These are phyloP conservation scores for Phanerochaete sordida DNA, from an alignment of 768 basidiomycete species.

Conservation along the genomic window DNA sequence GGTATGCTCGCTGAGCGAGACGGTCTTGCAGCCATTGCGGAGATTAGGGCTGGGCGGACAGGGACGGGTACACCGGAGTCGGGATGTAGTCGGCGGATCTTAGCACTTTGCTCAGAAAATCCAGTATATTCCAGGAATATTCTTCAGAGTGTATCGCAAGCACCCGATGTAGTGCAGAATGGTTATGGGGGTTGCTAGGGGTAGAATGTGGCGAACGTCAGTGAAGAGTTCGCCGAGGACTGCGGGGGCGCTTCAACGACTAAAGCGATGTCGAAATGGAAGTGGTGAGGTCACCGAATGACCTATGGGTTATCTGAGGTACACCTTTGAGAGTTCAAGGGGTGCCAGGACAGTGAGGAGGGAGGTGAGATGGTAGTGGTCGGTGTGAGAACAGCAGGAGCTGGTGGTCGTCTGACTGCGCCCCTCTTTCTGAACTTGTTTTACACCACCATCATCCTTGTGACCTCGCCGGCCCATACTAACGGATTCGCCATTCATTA, in stretches of 20 bases:
- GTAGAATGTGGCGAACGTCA: not conserved
- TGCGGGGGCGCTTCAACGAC: not conserved
- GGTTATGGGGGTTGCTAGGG: not conserved
- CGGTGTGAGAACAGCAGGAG: not conserved
- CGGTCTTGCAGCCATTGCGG: slow-evolving; percentile 45
- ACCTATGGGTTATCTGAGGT: not conserved
- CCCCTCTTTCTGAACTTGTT: not conserved
- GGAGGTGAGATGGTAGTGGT: slow-evolving; percentile 1
- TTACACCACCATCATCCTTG: slow-evolving; percentile 3
- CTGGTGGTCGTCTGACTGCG: not conserved
- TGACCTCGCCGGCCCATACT: not conserved
- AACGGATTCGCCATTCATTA: not conserved
- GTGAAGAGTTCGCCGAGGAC: not conserved
- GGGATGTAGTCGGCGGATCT: not conserved
- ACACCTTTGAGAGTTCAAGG: not conserved
- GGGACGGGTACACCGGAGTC: not conserved
- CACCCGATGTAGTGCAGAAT: no score
- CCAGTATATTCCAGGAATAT: not conserved
- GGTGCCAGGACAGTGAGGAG: not conserved
- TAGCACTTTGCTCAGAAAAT: not conserved
- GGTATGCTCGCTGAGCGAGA: slow-evolving; percentile 67
- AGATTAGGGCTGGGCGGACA: not conserved
- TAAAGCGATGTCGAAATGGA: not conserved
- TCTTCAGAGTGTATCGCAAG: not conserved
- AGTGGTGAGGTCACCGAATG: not conserved